Evolutionary conservation across 75 land plant species (phyloP).

Genomic region (Chamaecyparis obtusa): DNA sequence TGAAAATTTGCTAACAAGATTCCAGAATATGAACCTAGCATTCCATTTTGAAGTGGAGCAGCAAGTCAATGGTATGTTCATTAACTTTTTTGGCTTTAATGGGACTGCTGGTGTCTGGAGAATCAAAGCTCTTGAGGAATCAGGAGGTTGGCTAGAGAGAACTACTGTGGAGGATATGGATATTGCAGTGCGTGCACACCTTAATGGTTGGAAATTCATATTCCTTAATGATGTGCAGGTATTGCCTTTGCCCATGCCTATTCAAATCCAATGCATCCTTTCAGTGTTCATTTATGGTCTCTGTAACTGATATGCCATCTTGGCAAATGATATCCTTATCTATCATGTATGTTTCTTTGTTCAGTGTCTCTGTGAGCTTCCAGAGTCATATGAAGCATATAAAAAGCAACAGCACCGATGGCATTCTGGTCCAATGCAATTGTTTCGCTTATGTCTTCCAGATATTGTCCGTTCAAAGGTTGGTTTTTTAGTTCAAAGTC

Average conservation of each 20-base stretch:
- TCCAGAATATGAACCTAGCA: constrained; percentile 40
- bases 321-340: background rate
- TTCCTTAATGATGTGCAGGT: constrained; percentile 56
- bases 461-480: constrained; percentile 77
- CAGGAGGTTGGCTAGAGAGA: constrained; percentile 55
- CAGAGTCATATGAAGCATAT: constrained; percentile 93
- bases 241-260: constrained; percentile 3
- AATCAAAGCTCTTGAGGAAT: constrained; percentile 46
- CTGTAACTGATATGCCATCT: background rate
- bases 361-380: constrained; percentile 25
- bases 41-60: constrained; percentile 62
- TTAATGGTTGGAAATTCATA: constrained; percentile 60
- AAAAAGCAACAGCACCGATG: constrained; percentile 89
- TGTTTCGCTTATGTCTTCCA: constrained; percentile 75
- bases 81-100: constrained; percentile 54
- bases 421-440: constrained; percentile 97
- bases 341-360: background rate
- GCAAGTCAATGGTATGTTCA: constrained; percentile 47
- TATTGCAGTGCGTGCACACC: constrained; percentile 61
- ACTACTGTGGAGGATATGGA: constrained; percentile 70
- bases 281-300: background rate
- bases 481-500: background rate
- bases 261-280: background rate
- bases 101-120: constrained; percentile 56
- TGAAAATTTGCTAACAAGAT: constrained; percentile 43